These are phyloP conservation scores for Boletus reticulatus DNA, from an alignment of 768 basidiomycete species.

Conservation along the genomic window DNA sequence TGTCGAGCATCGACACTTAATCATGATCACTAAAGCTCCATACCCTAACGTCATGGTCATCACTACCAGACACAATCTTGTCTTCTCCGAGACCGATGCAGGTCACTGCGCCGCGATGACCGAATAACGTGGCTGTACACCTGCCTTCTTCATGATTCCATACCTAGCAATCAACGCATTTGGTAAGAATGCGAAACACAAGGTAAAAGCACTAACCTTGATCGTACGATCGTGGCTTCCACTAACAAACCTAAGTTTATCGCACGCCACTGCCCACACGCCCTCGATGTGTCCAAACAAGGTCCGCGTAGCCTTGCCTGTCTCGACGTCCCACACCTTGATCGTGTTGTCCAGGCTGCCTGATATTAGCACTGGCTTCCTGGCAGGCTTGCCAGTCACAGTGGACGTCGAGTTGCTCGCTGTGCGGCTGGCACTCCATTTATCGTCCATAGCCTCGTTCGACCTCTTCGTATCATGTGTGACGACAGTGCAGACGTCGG, in stretches of 20 bases:
- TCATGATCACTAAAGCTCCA: conserved; percentile 63
- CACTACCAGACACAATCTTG: conserved; percentile 95
- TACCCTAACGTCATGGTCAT: conserved; percentile 83
- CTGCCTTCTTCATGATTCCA: conserved; percentile 91
- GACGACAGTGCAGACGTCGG: conserved; percentile 30
- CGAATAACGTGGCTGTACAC: conserved; percentile 87
- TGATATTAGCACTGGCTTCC: conserved; percentile 77
- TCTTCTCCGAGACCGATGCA: conserved; percentile 90
- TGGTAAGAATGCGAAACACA: conserved; percentile 5
- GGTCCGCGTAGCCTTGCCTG: conserved; percentile 72
- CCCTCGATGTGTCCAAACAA: conserved; percentile 98
- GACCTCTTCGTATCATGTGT: conserved; percentile 22
- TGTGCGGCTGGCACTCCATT: conserved; percentile 1
- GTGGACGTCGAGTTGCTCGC: background rate
- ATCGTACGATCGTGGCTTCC: conserved; percentile 96
- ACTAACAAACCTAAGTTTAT: conserved; percentile 87
- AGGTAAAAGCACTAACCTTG: conserved; percentile 57
- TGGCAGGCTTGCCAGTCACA: conserved; percentile 26
- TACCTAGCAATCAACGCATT: conserved; percentile 48
- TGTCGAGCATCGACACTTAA: background rate
- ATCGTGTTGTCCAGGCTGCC: conserved; percentile 95
- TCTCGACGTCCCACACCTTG: conserved; percentile 93
- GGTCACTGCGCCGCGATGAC: conserved; percentile 92
- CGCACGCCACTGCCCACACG: conserved; percentile 93
- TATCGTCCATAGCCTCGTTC: conserved; percentile 15